Base-by-base conservation (phyloP, 2,329 filamentous ascomycete species). In the Xylariaceae sp. region DNA sequence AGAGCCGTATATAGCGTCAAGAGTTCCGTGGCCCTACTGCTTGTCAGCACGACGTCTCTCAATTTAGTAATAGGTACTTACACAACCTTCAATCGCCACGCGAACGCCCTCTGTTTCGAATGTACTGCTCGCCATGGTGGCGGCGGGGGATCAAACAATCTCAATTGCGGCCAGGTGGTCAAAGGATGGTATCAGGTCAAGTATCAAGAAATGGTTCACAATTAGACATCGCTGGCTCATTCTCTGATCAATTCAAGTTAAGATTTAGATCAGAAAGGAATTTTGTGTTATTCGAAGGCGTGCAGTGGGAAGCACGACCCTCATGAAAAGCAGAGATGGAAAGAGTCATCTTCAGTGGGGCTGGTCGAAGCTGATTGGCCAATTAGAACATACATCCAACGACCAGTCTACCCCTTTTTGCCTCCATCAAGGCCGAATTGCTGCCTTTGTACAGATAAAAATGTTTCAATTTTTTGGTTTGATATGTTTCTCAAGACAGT, bases 1-100 rank as follows among this genome's bases (percentile, higher is more conserved):
- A 1, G 88, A 85, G 1, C 85, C 80, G 66, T 97, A 98, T 56
- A 98, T 97, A 46, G 88, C 86, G 64, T 97, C 80, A 42, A 98
- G 80, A 1, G 85, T 88, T 53, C 93, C 93, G 69, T 98, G 93
- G 47, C 92, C 92, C 88, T 93, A 10, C 16, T 25, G 7, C 21
- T 37, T 37, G 22, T 42, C 14, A 45, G 22, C 14, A 44, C 11
- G 7, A 23, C 4, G 29, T 8, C 12, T 12, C 8, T 25, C 17
- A 25, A 21, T 6, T 4, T 7, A 16, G 41, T 19, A 22, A 29
- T n/a, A 8, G 37, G 33, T 27, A 20, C 85, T 68, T 72, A 91
- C 87, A 64, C 91, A 95, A 58, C 91, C 91, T 73, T 95, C 87
- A 5, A 95, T 72, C 17, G 90, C 92, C 51, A 96, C 75, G 45